A percentile compares a stretch with the other conserved stretches of the same genome.
phyloP scores from a whole-genome alignment of 2,329 filamentous ascomycete genomes.

The Coniochaeta ligniaria region DNA sequence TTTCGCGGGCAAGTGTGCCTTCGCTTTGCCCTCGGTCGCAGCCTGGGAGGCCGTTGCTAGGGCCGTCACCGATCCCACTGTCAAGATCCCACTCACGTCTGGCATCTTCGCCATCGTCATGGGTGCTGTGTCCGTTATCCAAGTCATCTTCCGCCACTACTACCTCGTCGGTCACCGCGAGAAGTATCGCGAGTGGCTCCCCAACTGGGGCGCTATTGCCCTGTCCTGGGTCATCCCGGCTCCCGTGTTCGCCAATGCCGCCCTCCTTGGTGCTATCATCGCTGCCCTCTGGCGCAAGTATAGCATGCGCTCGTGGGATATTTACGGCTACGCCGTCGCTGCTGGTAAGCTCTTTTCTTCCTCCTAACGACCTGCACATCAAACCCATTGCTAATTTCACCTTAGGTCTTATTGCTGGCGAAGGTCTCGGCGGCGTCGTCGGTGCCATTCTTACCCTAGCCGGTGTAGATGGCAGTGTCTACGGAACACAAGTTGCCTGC shows the following conservation, averaged over 20 bases:
- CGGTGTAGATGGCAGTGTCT: conserved; percentile 12
- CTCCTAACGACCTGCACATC: neutral
- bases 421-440: conserved; percentile 57
- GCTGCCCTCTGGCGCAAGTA: conserved; percentile 48
- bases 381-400: conserved; percentile 12
- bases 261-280: conserved; percentile 45
- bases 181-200: conserved; percentile 48
- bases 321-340: conserved; percentile 51
- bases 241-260: conserved; percentile 51
- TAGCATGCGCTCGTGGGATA: conserved; percentile 43
- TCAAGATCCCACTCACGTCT: conserved; percentile 46
- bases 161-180: conserved; percentile 44
- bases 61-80: conserved; percentile 49
- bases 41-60: conserved; percentile 61
- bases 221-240: conserved; percentile 51
- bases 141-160: conserved; percentile 48
- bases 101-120: conserved; percentile 53
- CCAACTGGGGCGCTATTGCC: conserved; percentile 56
- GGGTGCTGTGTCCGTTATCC: conserved; percentile 39
- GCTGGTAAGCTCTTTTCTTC: conserved; percentile 10
- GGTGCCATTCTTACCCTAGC: conserved; percentile 16
- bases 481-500: conserved; percentile 15
- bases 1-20: conserved; percentile 44
- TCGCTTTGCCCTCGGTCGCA: conserved; percentile 54
- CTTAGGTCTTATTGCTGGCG: conserved; percentile 54